Base-by-base conservation (phyloP, 169 alveolate species). In the Plasmodium malariae region DNA sequence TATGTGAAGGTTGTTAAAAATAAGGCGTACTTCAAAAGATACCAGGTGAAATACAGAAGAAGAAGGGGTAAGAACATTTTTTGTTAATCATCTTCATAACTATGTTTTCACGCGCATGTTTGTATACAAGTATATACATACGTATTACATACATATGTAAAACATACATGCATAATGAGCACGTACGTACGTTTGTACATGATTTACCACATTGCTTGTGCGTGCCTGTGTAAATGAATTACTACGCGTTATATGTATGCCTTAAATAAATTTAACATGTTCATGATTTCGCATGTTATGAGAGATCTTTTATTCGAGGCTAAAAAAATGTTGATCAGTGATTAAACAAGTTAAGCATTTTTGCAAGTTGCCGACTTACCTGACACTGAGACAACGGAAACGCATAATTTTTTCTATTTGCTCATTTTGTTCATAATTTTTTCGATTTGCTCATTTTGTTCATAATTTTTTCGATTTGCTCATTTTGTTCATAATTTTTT, bases 21-120 rank as follows among this genome's bases (percentile, higher is more conserved):
- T 90, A 98, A 96, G 94, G 99, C 99, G 70, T 99, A 98, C 97
- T 99, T 97, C 97, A 98, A 97, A 95, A 98, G 99, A 93, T 98
- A 95, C 97, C 99, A 99, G 96, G 99, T 98, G 91, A 97, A 98
- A 93, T 97, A 96, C 96, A 98, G 99, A 95, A 97, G 99, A 92
- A 97, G 99, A 95, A 96, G 99, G 76, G 97, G 98, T 96, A 71
- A 65, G 95, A 68, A 0, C 19, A 9, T n/a, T n/a, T n/a, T n/a
- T n/a, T n/a, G n/a, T n/a, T n/a, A n/a, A n/a, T n/a, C n/a, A n/a
- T n/a, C n/a, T n/a, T n/a, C n/a, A n/a, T n/a, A n/a, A n/a, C n/a
- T n/a, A n/a, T n/a, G n/a, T n/a, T n/a, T n/a, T n/a, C n/a, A n/a
- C n/a, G n/a, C n/a, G n/a, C n/a, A n/a, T n/a, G n/a, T n/a, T n/a